A percentile compares a stretch with the other conserved stretches of the same genome.
phyloP scores from a whole-genome alignment of 1,139 yeast species.

The Debaryomyces psychrophilus region DNA sequence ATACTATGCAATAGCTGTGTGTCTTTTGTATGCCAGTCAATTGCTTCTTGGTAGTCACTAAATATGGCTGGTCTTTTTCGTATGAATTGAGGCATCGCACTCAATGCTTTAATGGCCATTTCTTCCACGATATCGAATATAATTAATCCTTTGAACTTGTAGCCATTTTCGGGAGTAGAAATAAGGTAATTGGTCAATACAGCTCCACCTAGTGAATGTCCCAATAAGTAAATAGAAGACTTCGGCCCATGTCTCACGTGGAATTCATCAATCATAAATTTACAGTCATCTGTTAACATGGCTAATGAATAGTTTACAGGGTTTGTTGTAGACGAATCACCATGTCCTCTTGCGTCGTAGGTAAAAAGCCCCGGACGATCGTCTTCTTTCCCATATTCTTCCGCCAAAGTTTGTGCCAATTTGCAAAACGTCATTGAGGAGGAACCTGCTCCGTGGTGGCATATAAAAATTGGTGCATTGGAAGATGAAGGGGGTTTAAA shows the following conservation, averaged over 20 bases:
- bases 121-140: slow-evolving; percentile 94
- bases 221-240: slow-evolving; percentile 55
- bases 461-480: slow-evolving; percentile 61
- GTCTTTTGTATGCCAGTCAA: slow-evolving; percentile 77
- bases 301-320: slow-evolving; percentile 49
- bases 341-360: slow-evolving; percentile 88
- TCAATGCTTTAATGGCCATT: slow-evolving; percentile 73
- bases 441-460: slow-evolving; percentile 97
- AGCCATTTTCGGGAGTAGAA: slow-evolving; percentile 17
- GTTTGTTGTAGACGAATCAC: slow-evolving; percentile 34
- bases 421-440: slow-evolving; percentile 76
- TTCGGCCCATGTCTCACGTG: slow-evolving; percentile 21
- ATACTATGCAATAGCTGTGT: slow-evolving; percentile 54
- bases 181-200: slow-evolving; percentile 57
- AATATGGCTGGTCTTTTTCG: slow-evolving; percentile 64
- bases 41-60: slow-evolving; percentile 54
- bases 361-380: slow-evolving; percentile 59
- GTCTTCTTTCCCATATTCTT: slow-evolving; percentile 21
- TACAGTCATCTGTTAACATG: slow-evolving; percentile 60
- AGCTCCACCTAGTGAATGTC: slow-evolving; percentile 94
- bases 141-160: slow-evolving; percentile 60
- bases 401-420: slow-evolving; percentile 39
- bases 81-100: slow-evolving; percentile 67
- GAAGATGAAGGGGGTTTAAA: slow-evolving; percentile 53
- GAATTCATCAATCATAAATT: slow-evolving; percentile 47